Evolutionary conservation across 257 asterid species (phyloP), one percentile per base, ranked within the genome.

Genomic region (Scutellaria minor): DNA sequence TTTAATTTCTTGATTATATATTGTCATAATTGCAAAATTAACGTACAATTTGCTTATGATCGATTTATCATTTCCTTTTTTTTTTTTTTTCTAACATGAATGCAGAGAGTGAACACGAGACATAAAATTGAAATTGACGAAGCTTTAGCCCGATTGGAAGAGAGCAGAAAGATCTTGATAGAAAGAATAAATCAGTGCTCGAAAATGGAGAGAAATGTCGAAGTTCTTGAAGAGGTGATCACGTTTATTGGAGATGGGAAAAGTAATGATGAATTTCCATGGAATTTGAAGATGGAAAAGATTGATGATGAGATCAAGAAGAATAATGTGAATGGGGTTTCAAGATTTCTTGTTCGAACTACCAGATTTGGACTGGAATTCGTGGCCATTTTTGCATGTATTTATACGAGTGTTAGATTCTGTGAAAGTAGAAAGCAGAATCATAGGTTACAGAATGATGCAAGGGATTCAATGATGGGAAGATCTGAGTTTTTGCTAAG

Each of bases 301-400:
- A 47, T 47, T 62, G 64, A 57, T 57, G 20, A 31, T 2, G 39
- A 7, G 50, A 59, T 6, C 22, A 39, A 63, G 46, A 31, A 40
- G 47, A 73, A 46, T 31, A 64, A 50, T 52, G 63, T 56, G 22
- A 76, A 59, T 1, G 76, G 62, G 41, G 41, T 76, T 12, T 70
- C 62, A 0, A 51, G 68, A 12, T 85, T 75, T 41, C 31, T 79
- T 22, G 53, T 75, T 14, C 24, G 61, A 7, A 50, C 73, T 1
- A 63, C 80, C 10, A 77, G 78, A 62, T 80, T 83, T 31, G 85
- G 83, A 5, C 53, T 85, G 1, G 83, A 78, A 56, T 83, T 84
- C 51, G 73, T 57, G 35, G 72, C 82, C 20, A 22, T 81, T 1
- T 85, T 72, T 62, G 84, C 85, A 0, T 64, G 75, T 55, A 73